Conservation (phyloP, 345 rosid species). For the Jatropha curcas region DNA sequence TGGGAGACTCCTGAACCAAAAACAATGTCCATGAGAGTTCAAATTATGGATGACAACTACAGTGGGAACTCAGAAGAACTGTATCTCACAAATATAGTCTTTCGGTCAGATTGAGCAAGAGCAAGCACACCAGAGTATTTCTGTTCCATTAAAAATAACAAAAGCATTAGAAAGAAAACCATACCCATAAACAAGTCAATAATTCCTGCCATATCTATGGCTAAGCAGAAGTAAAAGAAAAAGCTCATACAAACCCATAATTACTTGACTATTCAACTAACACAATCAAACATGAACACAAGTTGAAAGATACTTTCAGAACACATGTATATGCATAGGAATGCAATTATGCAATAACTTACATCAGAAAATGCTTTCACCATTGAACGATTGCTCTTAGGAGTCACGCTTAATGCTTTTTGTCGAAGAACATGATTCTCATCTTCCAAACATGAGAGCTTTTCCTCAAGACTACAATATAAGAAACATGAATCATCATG, state of each 20-base stretch:
- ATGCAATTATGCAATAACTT: constrained; percentile 32
- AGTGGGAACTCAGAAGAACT: neutral
- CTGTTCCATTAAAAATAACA: constrained; percentile 44
- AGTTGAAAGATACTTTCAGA: neutral
- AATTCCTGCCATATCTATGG: neutral
- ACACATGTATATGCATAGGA: neutral
- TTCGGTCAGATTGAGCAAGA: constrained; percentile 54
- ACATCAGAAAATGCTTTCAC: constrained; percentile 63
- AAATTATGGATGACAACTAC: neutral
- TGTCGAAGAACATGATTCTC: constrained; percentile 87
- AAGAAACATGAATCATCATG: constrained; percentile 6
- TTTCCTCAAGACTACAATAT: constrained; percentile 63
- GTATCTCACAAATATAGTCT: constrained; percentile 66
- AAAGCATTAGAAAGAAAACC: neutral
- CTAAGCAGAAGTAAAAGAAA: neutral
- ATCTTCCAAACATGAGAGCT: constrained; percentile 69
- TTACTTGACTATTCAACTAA: too few relatives aligned
- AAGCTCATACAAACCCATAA: neutral
- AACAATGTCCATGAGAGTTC: constrained; percentile 12
- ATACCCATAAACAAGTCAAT: neutral
- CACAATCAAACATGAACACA: neutral
- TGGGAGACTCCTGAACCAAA: constrained; percentile 75
- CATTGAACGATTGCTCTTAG: constrained; percentile 48
- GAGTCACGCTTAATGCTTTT: constrained; percentile 58
- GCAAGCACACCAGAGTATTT: constrained; percentile 52